A percentile compares a stretch with the other conserved stretches of the same genome.
These are phyloP conservation scores for Eleusine coracana DNA, from an alignment of 176 grass and related monocot genomes.

Conservation along the genomic window DNA sequence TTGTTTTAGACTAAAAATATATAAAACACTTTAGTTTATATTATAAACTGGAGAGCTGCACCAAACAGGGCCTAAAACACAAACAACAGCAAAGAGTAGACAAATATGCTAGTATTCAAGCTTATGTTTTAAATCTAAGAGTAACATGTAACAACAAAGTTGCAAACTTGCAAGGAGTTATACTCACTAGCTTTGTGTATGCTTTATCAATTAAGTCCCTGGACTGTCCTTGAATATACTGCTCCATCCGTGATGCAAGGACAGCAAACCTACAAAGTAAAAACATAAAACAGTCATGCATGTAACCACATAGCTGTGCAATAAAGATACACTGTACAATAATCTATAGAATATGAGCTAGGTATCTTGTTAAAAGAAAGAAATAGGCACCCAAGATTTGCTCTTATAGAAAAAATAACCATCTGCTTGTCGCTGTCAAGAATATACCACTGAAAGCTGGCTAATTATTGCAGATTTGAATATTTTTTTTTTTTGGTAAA, in stretches of 20 bases:
- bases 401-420: not conserved
- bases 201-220: slow-evolving; percentile 97
- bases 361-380: not conserved
- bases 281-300: slow-evolving; percentile 33
- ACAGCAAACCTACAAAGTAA: slow-evolving; percentile 74
- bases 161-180: not conserved
- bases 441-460: not conserved
- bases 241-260: slow-evolving; percentile 94
- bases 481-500: not conserved
- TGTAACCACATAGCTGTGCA: slow-evolving; percentile 17
- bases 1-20: too few species aligned
- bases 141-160: slow-evolving; percentile 27
- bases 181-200: slow-evolving; percentile 91
- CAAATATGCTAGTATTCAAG: not conserved
- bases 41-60: too few species aligned
- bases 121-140: slow-evolving; percentile 6
- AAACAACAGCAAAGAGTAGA: not conserved
- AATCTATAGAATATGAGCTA: slow-evolving; percentile 17
- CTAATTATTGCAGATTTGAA: not conserved
- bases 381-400: not conserved
- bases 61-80: not conserved
- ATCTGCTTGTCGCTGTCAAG: not conserved
- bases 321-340: slow-evolving; percentile 1
- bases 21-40: too few species aligned
- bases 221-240: slow-evolving; percentile 96